These are phyloP conservation scores for Talaromyces sp. DNA, from an alignment of 2,329 filamentous ascomycete species.

Conservation along the genomic window DNA sequence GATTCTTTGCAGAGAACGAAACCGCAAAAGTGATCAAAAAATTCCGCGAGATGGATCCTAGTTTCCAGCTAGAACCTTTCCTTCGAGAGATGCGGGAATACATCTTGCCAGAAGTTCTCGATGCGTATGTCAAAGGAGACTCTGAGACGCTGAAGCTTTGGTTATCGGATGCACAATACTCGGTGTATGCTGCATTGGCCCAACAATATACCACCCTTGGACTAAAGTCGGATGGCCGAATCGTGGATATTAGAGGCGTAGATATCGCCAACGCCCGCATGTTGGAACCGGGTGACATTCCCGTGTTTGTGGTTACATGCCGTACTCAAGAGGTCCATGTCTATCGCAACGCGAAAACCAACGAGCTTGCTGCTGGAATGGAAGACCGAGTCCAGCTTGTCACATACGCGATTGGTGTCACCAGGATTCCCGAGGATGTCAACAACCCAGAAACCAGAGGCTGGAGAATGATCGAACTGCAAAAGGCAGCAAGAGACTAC, in stretches of 20 bases:
- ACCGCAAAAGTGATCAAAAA: slow-evolving; percentile 97
- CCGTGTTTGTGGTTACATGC: slow-evolving; percentile 95
- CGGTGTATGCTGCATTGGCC: slow-evolving; percentile 92
- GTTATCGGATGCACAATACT: slow-evolving; percentile 94
- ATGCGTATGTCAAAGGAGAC: slow-evolving; percentile 97
- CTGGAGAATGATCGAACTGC: slow-evolving; percentile 96
- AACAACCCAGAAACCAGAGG: slow-evolving; percentile 95
- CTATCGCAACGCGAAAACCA: slow-evolving; percentile 86
- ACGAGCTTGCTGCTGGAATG: slow-evolving; percentile 90
- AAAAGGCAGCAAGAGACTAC: slow-evolving; percentile 95
- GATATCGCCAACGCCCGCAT: slow-evolving; percentile 58
- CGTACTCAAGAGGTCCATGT: slow-evolving; percentile 97
- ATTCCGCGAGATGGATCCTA: slow-evolving; percentile 91
- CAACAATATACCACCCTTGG: slow-evolving; percentile 93
- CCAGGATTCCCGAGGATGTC: slow-evolving; percentile 87
- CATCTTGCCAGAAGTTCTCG: slow-evolving; percentile 92
- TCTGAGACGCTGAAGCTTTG: slow-evolving; percentile 85
- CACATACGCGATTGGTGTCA: slow-evolving; percentile 96
- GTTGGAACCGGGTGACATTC: slow-evolving; percentile 51
- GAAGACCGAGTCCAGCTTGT: slow-evolving; percentile 98
- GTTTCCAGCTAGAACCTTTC: slow-evolving; percentile 93
- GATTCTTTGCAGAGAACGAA: slow-evolving; percentile 98
- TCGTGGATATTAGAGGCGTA: slow-evolving; percentile 90
- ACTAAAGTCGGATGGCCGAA: slow-evolving; percentile 89
- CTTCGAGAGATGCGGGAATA: slow-evolving; percentile 94